Percentiles rank a stretch among this genome's conserved stretches.
Evolutionary conservation across 331 rosid genomes (phyloP).

Genomic region (Phaseolus coccineus): DNA sequence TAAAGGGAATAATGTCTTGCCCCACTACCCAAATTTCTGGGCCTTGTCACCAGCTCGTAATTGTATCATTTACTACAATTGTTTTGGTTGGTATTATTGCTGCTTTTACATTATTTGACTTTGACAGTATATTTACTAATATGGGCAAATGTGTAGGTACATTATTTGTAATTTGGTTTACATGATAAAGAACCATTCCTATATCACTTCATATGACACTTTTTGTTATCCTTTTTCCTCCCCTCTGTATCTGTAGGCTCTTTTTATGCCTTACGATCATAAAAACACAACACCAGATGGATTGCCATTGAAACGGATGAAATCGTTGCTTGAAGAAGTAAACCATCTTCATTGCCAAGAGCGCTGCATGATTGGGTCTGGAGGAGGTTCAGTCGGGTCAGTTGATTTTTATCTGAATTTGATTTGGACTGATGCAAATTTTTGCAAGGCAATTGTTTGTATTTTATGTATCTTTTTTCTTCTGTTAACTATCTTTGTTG

Average conservation of each 20-base stretch:
- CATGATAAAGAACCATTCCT: slow-evolving; percentile 25
- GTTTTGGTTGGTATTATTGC: slow-evolving; percentile 18
- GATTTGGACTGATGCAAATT: slow-evolving; percentile 15
- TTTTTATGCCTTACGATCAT: slow-evolving; percentile 99
- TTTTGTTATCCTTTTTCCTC: slow-evolving; percentile 18
- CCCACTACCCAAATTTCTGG: background rate
- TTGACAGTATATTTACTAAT: slow-evolving; percentile 10
- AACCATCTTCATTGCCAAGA: slow-evolving; percentile 77
- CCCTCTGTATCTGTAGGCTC: slow-evolving; percentile 65
- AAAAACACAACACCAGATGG: slow-evolving; percentile 90
- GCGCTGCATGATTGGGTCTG: slow-evolving; percentile 90
- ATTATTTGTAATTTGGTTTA: slow-evolving; percentile 13
- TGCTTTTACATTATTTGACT: slow-evolving; percentile 17
- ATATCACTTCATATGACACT: slow-evolving; percentile 8
- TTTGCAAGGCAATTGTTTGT: slow-evolving; percentile 2
- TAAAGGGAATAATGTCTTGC: background rate
- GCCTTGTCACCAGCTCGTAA: background rate
- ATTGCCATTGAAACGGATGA: slow-evolving; percentile 69
- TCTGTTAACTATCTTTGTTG: slow-evolving; percentile 46
- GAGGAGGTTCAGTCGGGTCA: slow-evolving; percentile 99
- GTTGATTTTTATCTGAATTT: slow-evolving; percentile 48
- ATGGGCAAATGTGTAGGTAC: background rate
- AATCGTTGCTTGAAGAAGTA: slow-evolving; percentile 81
- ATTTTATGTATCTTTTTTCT: slow-evolving; percentile 29
- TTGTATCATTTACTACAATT: slow-evolving; percentile 1